Evolutionary conservation across 257 asterid species (phyloP).

Genomic region (Solanum etuberosum): DNA sequence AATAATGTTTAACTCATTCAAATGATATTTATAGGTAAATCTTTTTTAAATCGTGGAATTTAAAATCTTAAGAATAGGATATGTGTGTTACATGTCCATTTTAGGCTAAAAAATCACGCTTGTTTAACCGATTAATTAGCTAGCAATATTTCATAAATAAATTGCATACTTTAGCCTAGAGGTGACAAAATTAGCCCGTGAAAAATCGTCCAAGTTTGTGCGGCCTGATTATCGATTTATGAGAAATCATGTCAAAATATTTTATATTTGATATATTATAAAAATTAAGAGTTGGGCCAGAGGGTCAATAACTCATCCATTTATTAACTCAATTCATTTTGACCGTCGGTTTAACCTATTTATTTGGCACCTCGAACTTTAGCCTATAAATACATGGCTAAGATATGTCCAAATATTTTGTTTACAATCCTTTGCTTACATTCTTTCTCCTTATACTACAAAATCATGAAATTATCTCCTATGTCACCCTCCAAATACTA

Average conservation of each 20-base stretch:
- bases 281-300: background rate
- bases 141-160: background rate
- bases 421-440: background rate
- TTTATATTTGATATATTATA: background rate
- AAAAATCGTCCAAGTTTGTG: background rate
- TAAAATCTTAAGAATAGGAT: background rate
- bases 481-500: background rate
- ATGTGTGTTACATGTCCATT: background rate
- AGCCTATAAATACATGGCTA: background rate
- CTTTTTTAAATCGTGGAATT: background rate
- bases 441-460: background rate
- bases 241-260: background rate
- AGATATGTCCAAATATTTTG: background rate
- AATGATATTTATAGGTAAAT: background rate
- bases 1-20: background rate
- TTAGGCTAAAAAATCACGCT: background rate
- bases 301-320: no score
- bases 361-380: background rate
- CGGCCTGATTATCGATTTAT: no score
- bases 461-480: background rate
- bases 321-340: no score
- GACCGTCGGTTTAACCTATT: rapidly evolving
- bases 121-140: background rate
- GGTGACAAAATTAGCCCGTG: background rate
- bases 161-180: background rate